Evolutionary conservation across 306 rosid genomes (phyloP).

Genomic region (Fagus sylvatica): DNA sequence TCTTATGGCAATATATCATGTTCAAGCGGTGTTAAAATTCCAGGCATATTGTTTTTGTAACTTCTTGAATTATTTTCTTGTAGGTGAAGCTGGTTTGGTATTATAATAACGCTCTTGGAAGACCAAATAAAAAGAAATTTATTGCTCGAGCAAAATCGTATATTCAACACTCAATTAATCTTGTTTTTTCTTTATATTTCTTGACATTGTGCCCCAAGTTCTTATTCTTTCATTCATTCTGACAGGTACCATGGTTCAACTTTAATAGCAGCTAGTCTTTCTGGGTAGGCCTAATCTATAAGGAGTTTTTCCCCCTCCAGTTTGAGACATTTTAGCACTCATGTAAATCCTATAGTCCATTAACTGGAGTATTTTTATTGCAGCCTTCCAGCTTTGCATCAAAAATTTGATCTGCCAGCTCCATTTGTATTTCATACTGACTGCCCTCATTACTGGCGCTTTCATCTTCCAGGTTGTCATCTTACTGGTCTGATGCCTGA

Average conservation of each 20-base stretch:
- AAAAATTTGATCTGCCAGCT: slow-evolving; percentile 88
- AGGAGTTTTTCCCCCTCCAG: background rate
- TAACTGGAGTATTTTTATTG: slow-evolving; percentile 30
- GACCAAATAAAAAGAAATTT: slow-evolving; percentile 87
- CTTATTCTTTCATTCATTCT: slow-evolving; percentile 24
- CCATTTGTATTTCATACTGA: slow-evolving; percentile 94
- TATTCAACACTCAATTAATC: slow-evolving; percentile 28
- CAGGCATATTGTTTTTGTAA: background rate
- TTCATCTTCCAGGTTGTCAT: slow-evolving; percentile 86
- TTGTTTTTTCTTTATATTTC: slow-evolving; percentile 24
- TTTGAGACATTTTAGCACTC: slow-evolving; percentile 1
- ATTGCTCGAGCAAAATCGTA: slow-evolving; percentile 92
- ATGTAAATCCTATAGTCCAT: background rate
- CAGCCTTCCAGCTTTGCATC: slow-evolving; percentile 92
- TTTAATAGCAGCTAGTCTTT: slow-evolving; percentile 84
- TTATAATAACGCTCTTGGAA: slow-evolving; percentile 92
- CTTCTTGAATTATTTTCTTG: slow-evolving; percentile 27
- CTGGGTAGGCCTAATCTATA: slow-evolving; percentile 61
- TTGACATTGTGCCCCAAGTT: slow-evolving; percentile 21
- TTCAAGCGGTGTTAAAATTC: slow-evolving; percentile 4
- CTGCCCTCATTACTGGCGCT: slow-evolving; percentile 97
- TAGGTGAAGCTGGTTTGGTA: slow-evolving; percentile 99
- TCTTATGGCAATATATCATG: slow-evolving; percentile 18
- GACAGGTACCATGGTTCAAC: slow-evolving; percentile 96
- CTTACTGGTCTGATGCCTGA: slow-evolving; percentile 13